Conservation (phyloP, 1,284 basidiomycete species). For the Veloboletus limbatus region DNA sequence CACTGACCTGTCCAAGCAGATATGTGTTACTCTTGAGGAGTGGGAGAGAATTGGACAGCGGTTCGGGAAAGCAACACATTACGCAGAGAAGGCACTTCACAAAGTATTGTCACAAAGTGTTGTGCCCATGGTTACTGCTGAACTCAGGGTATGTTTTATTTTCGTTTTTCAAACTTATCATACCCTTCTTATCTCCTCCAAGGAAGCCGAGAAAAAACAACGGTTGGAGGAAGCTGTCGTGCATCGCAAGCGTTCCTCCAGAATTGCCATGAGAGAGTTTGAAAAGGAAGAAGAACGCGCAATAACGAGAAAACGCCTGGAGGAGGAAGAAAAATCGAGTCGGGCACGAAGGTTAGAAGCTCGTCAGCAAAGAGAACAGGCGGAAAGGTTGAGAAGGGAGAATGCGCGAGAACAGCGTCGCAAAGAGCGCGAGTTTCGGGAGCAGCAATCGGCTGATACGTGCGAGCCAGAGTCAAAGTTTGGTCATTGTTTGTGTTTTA, state of each 20-base stretch:
- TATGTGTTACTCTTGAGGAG: constrained; percentile 76
- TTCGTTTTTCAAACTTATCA: neutral
- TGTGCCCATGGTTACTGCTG: constrained; percentile 63
- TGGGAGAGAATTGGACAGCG: constrained; percentile 74
- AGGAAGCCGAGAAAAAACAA: constrained; percentile 65
- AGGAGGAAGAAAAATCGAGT: constrained; percentile 63
- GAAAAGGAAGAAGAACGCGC: constrained; percentile 67
- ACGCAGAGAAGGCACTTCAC: constrained; percentile 74
- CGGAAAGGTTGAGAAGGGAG: constrained; percentile 57
- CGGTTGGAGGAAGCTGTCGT: constrained; percentile 67
- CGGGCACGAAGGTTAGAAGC: constrained; percentile 62
- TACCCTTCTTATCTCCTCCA: constrained; percentile 12
- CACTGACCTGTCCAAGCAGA: constrained; percentile 39
- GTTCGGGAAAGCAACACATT: constrained; percentile 75
- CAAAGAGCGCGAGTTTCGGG: constrained; percentile 45
- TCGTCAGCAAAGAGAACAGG: constrained; percentile 62
- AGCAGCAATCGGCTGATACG: constrained; percentile 21
- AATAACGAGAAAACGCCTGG: constrained; percentile 51
- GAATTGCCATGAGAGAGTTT: constrained; percentile 71
- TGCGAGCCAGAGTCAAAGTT: constrained; percentile 15
- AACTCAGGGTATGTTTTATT: constrained; percentile 41
- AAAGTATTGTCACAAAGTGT: constrained; percentile 64
- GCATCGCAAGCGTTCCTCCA: constrained; percentile 80
- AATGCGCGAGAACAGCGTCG: constrained; percentile 51
- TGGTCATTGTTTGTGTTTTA: constrained; percentile 1